Conservation (phyloP, 75 land plant species). For the Picea sitchensis region DNA sequence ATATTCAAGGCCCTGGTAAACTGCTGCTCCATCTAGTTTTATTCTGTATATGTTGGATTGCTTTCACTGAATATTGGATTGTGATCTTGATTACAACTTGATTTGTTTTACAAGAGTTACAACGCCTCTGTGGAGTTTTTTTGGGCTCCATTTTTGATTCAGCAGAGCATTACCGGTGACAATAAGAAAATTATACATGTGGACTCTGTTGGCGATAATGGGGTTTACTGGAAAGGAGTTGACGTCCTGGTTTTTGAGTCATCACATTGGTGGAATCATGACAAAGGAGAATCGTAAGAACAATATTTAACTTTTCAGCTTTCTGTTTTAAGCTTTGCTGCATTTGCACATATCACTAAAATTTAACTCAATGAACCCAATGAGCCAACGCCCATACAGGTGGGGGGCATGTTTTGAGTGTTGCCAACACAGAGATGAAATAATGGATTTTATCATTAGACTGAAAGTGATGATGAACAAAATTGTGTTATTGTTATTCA, state of each 20-base stretch:
- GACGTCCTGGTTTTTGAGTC: constrained; percentile 71
- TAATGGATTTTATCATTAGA: no score
- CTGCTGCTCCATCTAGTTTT: background rate
- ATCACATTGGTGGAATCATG: constrained; percentile 85
- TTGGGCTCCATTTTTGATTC: background rate
- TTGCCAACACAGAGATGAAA: no score
- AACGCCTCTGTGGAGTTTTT: background rate
- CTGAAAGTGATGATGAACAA: no score
- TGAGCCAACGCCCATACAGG: no score
- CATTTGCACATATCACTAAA: no score
- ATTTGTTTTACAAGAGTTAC: background rate
- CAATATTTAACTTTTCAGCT: no score
- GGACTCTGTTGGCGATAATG: constrained; percentile 56
- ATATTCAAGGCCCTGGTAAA: constrained; percentile 35
- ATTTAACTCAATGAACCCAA: no score
- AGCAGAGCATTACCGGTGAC: background rate
- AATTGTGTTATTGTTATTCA: background rate
- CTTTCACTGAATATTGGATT: no score
- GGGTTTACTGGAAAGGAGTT: constrained; percentile 52
- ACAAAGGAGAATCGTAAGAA: no score
- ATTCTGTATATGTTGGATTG: background rate
- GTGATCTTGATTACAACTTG: no score
- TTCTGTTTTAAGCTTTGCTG: no score
- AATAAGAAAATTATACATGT: constrained; percentile 33
- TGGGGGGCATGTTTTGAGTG: no score